A percentile compares a stretch with the other conserved stretches of the same genome.
Conservation (phyloP, 2,329 filamentous ascomycete species). For the Mycosphaerella sp. region DNA sequence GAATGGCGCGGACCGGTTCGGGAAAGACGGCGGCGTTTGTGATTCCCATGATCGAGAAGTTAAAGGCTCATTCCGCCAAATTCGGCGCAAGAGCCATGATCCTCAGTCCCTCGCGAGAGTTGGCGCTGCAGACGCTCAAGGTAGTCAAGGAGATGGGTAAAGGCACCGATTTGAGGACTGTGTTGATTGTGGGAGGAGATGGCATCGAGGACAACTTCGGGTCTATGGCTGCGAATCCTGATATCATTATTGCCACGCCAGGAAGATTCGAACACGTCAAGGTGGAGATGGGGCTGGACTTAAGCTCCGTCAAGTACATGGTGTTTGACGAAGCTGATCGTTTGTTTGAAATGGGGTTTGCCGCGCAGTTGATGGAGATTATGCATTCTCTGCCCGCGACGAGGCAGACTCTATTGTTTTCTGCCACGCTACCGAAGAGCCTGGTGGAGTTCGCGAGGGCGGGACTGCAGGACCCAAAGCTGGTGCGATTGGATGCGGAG, state of each 20-base stretch:
- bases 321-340: constrained; percentile 98
- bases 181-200: constrained; percentile 88
- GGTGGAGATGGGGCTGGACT: constrained; percentile 87
- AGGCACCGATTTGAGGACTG: constrained; percentile 85
- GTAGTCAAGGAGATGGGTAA: constrained; percentile 91
- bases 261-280: constrained; percentile 95
- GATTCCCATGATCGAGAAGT: constrained; percentile 92
- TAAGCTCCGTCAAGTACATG: constrained; percentile 88
- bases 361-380: constrained; percentile 87
- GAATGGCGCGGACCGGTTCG: constrained; percentile 97
- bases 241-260: constrained; percentile 94
- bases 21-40: constrained; percentile 98
- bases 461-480: constrained; percentile 82
- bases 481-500: constrained; percentile 87
- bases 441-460: constrained; percentile 94
- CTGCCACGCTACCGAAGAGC: constrained; percentile 87
- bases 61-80: constrained; percentile 80
- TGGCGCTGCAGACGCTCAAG: constrained; percentile 90
- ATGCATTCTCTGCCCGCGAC: constrained; percentile 76
- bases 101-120: constrained; percentile 84
- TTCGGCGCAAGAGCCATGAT: constrained; percentile 83
- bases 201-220: constrained; percentile 92
- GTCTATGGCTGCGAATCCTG: constrained; percentile 87
- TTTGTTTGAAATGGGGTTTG: constrained; percentile 98
- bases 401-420: constrained; percentile 89